Evolutionary conservation across 345 rosid species (phyloP), one percentile per base, ranked within the genome.

Genomic region (Euphorbia peplus): DNA sequence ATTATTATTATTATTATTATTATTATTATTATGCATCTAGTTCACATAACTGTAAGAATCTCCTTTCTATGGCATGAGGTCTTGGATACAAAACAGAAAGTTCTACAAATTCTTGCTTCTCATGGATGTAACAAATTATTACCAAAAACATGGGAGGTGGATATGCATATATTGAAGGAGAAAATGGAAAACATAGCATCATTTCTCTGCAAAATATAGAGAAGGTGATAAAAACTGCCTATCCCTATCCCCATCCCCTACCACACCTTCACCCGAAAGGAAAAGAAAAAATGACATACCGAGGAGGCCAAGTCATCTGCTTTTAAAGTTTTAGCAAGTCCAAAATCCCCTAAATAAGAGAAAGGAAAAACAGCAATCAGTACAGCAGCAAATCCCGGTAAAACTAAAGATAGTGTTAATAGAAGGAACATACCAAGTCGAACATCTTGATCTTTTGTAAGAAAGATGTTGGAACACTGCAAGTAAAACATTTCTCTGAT

Each of bases 381-480:
- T 19, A 42, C 52, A 48, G 51, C n/a, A 21, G 67, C 22, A 29
- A 11, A 61, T 55, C 11, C 15, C 50, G 29, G 41, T 7, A 35
- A 76, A 21, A 22, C 7, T 46, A 73, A 59, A 67, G 22, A 44
- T 55, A 51, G 73, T 24, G 22, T 32, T 10, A 48, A 46, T 44
- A 22, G 24, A 76, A 57, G 9, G 64, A 79, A 76, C 90, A 77
- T 72, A 91, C 99, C 97, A 66, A 95, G 92, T 16, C 93, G 95
- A 48, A 95, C 90, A 57, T 91, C 96, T 76, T 92, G 93, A 78
- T 91, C 97, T 84, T 87, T 95, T 50, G 97, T 91, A 73, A 95
- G 97, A 76, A 95, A 95, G 78, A 95, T 95, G 60, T 91, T 95
- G 63, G 99, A 95, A 76, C 99, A 95, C 99, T 95, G 87, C 70